Base-by-base conservation (phyloP, 73 alveolate genomes). In the Tetrahymena malaccensis region DNA sequence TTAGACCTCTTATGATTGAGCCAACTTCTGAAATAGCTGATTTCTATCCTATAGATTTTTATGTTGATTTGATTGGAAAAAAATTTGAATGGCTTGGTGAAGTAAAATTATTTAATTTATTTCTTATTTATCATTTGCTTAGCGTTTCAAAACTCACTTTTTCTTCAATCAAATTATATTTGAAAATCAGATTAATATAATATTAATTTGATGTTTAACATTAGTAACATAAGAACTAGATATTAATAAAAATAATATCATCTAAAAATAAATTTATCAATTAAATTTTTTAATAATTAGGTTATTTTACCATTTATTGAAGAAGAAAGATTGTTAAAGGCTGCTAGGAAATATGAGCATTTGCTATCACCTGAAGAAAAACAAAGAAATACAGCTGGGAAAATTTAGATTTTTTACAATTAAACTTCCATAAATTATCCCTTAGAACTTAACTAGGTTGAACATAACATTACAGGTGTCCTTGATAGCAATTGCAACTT, bases 41-140 rank as follows among this genome's bases (percentile, higher is more conserved):
- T 97, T 99, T 99, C 97, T 99, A 99, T 96, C 99, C 99, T 0
- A 97, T 95, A 31, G 98, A 98, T 97, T 98, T 99, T 94, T 97
- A 98, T 94, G 96, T 99, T 85, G 99, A 99, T 96, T 95, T 99
- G 85, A 99, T 99, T 95, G 99, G 99, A 43, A 98, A 98, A 94
- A 98, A 99, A 43, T 99, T 94, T 95, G 99, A 99, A 55, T 99
- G 99, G 99, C 99, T 95, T 11, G 97, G 97, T 34, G 97, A 95
- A 89, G 97, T 70, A 70, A 70, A 70, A 1, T 12, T 33, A 1
- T 70, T 70, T 40, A 10, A 4, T 7, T 40, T 40, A 40, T 7
- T 40, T 40, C 9, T n/a, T n/a, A n/a, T n/a, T n/a, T n/a, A n/a
- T n/a, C n/a, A n/a, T n/a, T n/a, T n/a, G n/a, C n/a, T n/a, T n/a